Evolutionary conservation across 2,329 filamentous ascomycete genomes (phyloP), one percentile per base, ranked within the genome.

Genomic region (Colletotrichum zoysiae): DNA sequence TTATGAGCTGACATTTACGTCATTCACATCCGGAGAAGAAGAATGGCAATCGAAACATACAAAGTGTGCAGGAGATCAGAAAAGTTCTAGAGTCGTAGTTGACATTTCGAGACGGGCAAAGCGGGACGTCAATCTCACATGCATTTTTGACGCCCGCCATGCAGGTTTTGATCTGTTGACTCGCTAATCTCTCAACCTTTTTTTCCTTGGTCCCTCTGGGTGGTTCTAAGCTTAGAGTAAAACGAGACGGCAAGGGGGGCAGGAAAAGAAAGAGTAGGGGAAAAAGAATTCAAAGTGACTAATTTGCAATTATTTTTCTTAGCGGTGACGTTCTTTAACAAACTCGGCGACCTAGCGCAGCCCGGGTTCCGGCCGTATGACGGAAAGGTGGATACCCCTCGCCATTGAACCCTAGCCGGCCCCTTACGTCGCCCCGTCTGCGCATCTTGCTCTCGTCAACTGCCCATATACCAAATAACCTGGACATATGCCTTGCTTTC

Each of bases 341-440:
- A 7, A 16, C 3, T 48, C 46, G 12, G 14, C n/a, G 9, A 48
- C 46, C 20, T n/a, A 20, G 44, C 18, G 5, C 46, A 12, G 23
- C 46, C 20, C n/a, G 46, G 46, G 46, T 48, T 48, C 9, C 46
- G 46, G 46, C 46, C 46, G 46, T 48, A 48, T 48, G 46, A 12
- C 14, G n/a, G 44, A 33, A 30, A 33, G 33, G 59, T 48, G 60
- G 46, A 23, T 40, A 33, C 60, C n/a, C 46, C 60, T 53, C 33
- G 33, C 33, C 35, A 48, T 14, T 35, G 3, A 7, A 35, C 46
- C n/a, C 60, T n/a, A 33, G 30, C 9, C n/a, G n/a, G 59, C n/a
- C 60, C 60, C 60, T 63, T 63, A 26, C 60, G 35, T 63, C 46
- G 8, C 35, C 6, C 4, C n/a, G 16, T 14, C 2, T 5, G 51